Base-by-base conservation (phyloP, 2,329 filamentous ascomycete genomes). In the Phaeosphaeriaceae sp. region DNA sequence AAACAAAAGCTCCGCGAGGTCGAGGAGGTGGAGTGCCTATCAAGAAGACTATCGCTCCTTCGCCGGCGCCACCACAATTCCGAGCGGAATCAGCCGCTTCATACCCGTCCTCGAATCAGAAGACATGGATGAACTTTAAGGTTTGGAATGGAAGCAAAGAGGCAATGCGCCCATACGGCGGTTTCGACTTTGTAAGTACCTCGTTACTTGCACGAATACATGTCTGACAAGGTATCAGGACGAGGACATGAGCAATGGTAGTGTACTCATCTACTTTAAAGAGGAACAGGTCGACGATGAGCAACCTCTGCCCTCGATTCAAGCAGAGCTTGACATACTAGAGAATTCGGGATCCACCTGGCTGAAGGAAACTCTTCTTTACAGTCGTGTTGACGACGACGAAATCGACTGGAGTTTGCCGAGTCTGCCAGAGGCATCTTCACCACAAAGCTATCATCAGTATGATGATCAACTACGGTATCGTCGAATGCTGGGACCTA, bases 261-360 rank as follows among this genome's bases (percentile, higher is more conserved):
- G 72, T 46, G 78, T 78, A 17, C 57, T 77, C 26, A 73, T 77
- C 17, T 79, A 75, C 56, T 79, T 80, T 59, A 77, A 72, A 52
- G 77, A 79, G 57, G 76, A 80, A 58, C 76, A 78, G 42, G 48
- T 61, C 9, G 68, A 73, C 6, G 70, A 77, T 21, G 70, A 76
- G n/a, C 69, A 70, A n/a, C 73, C 77, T 8, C 49, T 73, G 11
- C 74, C 76, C 17, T 74, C 77, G 15, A 68, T 79, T 23, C 72
- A 74, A 19, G 72, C 75, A 7, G 71, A 78, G 42, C 60, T 74
- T 8, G 68, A 75, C 6, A 67, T 76, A 17, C 67, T 80, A 1
- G 72, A 78, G 40, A 74, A 68, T 40, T 72, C 76, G 13, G 72
- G 74, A 0, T 79, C 77, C 7, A 76, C 74, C 13, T 77, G 78